Base-by-base conservation (phyloP, 495 filamentous ascomycete species). In the Hypoxylon lenormandii region DNA sequence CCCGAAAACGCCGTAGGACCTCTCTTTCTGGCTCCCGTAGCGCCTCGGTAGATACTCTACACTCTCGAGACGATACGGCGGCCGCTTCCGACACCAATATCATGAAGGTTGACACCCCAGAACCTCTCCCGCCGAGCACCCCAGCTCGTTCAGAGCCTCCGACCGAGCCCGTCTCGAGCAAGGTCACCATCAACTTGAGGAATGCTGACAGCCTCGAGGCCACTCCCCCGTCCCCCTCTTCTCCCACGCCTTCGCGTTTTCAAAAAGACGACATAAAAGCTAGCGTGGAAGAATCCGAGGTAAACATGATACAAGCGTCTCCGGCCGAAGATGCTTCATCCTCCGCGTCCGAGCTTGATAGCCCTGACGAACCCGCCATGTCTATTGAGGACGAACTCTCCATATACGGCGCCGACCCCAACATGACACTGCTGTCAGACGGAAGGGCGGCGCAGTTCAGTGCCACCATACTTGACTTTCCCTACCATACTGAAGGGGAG, bases 161-260 rank as follows among this genome's bases (percentile, higher is more conserved):
- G 10, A 60, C 75, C 12, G 79, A 71, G 6, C 77, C 77, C 13
- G 77, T 76, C 38, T 82, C 81, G 12, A 85, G 81, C 72, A 77
- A 78, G 66, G 82, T 86, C 55, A 86, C 84, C 15, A 81, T 86
- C 43, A 86, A 87, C 57, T 74, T 86, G 16, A 80, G 84, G 53
- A 85, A 78, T 49, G 74, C 19, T 60, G 79, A 65, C 62, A 78
- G 57, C 74, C 70, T 77, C 26, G 80, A 80, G 18, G 67, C 73
- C 13, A 79, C 77, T 23, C 76, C 80, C 2, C 79, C 81, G n/a
- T 85, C 81, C 3, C 79, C 83, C 3, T 54, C 80, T 12, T 84
- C 83, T 28, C 82, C 81, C 11, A 76, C 79, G 5, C 76, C 76
- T 18, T 65, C 67, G 40, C 71, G 69, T 46, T 50, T 56, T 19